These are phyloP conservation scores for Phytophthora citrophthora DNA, from an alignment of 352 stramenopile species.

Conservation along the genomic window DNA sequence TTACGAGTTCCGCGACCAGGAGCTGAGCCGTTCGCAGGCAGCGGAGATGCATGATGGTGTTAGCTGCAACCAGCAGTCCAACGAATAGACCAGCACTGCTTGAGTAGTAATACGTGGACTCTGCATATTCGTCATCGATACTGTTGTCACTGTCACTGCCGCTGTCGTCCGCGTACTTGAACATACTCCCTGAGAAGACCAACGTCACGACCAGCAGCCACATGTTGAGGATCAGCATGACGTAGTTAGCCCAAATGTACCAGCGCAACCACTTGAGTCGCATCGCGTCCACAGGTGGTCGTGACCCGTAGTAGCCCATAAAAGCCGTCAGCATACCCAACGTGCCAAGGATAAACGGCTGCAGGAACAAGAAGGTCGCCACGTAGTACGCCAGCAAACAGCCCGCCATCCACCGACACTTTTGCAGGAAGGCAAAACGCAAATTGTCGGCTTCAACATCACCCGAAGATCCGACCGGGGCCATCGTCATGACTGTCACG, in stretches of 20 bases:
- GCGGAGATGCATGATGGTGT: slow-evolving; percentile 66
- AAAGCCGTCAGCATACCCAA: slow-evolving; percentile 69
- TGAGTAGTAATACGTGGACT: slow-evolving; percentile 44
- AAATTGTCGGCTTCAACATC: slow-evolving; percentile 42
- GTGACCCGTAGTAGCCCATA: slow-evolving; percentile 65
- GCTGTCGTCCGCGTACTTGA: slow-evolving; percentile 20
- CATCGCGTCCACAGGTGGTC: slow-evolving; percentile 59
- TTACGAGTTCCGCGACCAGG: slow-evolving; percentile 37
- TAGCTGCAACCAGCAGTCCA: slow-evolving; percentile 53
- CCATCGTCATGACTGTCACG: slow-evolving; percentile 44
- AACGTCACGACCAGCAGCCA: slow-evolving; percentile 64
- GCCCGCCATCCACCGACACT: slow-evolving; percentile 61
- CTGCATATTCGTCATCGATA: slow-evolving; percentile 23
- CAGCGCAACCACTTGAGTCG: slow-evolving; percentile 75
- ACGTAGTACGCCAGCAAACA: slow-evolving; percentile 77
- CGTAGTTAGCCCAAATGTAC: slow-evolving; percentile 78
- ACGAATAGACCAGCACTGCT: slow-evolving; percentile 55
- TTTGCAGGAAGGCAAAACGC: slow-evolving; percentile 67
- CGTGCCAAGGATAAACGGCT: slow-evolving; percentile 71
- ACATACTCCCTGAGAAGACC: slow-evolving; percentile 38
- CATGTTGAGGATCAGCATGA: slow-evolving; percentile 70
- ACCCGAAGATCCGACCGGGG: slow-evolving; percentile 23
- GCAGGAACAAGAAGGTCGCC: slow-evolving; percentile 73
- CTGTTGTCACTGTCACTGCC: slow-evolving; percentile 22
- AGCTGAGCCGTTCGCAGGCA: slow-evolving; percentile 47